These are phyloP conservation scores for Nemania serpens DNA, from an alignment of 2,329 filamentous ascomycete species.

Conservation along the genomic window DNA sequence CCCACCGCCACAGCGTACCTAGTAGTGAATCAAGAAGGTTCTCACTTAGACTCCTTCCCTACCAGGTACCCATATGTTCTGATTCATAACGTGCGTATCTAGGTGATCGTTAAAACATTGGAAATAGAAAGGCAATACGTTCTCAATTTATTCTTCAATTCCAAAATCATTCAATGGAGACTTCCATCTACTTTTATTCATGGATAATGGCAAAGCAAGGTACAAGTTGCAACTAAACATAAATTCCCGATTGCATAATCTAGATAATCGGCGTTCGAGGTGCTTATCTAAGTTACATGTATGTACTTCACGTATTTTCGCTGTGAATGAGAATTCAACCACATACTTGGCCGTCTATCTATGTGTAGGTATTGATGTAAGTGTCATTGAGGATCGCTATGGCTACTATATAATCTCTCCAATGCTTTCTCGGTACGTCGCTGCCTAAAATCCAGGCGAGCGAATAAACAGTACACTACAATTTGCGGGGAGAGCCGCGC, in stretches of 20 bases:
- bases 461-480: slow-evolving; percentile 9
- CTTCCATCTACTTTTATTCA: neutral
- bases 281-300: neutral
- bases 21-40: no score
- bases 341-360: neutral
- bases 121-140: no score
- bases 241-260: neutral
- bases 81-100: no score
- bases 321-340: neutral
- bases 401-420: neutral
- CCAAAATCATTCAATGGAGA: neutral
- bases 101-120: no score
- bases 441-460: slow-evolving; percentile 16
- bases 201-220: neutral
- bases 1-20: no score
- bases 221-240: neutral
- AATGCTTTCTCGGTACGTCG: slow-evolving; percentile 7
- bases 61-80: no score
- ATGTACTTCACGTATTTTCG: no score
- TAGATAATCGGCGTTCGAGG: neutral
- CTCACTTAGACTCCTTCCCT: no score
- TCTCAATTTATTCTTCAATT: no score
- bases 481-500: slow-evolving; percentile 6
- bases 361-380: neutral
- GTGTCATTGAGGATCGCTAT: neutral